phyloP scores from a whole-genome alignment of 305 asterid species.

The Plantago lanceolata region DNA sequence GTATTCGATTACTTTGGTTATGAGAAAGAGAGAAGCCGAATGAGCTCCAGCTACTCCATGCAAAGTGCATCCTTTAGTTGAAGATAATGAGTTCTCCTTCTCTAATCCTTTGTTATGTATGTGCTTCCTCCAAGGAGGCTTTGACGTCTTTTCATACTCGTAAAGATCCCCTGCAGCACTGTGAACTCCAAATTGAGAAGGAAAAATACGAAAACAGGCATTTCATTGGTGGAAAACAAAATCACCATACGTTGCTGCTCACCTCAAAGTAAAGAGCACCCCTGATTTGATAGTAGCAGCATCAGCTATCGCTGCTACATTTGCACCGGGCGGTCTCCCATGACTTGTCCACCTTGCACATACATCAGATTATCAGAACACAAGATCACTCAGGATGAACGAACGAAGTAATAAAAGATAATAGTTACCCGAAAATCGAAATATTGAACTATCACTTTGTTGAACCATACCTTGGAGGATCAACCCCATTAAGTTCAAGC shows the following conservation, averaged over 20 bases:
- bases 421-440: too few species aligned
- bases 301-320: conserved; percentile 56
- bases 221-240: background rate
- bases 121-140: conserved; percentile 90
- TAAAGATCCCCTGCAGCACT: conserved; percentile 84
- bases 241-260: conserved; percentile 4
- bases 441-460: background rate
- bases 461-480: conserved; percentile 56
- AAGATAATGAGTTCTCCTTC: conserved; percentile 36
- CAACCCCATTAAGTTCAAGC: conserved; percentile 49
- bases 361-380: background rate
- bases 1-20: conserved; percentile 49
- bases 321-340: conserved; percentile 76
- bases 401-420: background rate
- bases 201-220: background rate
- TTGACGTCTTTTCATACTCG: conserved; percentile 58
- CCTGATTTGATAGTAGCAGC: conserved; percentile 45
- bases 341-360: conserved; percentile 64
- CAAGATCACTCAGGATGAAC: background rate
- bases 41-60: conserved; percentile 45
- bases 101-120: conserved; percentile 41
- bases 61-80: conserved; percentile 49
- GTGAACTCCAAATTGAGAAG: conserved; percentile 23
- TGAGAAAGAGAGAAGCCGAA: conserved; percentile 58
- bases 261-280: conserved; percentile 68